Conservation (phyloP, 805 yeast genomes). For the Candida krabiensis region DNA sequence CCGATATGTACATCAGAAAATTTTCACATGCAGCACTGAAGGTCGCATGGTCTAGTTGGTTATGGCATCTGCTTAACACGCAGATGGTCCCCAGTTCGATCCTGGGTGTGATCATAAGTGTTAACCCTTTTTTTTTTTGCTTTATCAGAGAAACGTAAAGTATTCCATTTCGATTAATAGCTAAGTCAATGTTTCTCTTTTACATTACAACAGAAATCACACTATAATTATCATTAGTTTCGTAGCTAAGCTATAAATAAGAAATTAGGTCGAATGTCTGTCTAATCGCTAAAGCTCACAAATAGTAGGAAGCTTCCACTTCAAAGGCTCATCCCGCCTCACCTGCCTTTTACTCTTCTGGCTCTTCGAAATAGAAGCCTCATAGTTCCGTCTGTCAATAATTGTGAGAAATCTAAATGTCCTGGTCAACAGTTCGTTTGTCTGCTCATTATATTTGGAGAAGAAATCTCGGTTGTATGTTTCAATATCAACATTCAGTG, state of each 20-base stretch:
- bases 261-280: background rate
- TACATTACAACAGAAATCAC: no score
- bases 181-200: no score
- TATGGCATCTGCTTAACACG: conserved; percentile 99
- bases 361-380: conserved; percentile 5
- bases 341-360: background rate
- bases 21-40: background rate
- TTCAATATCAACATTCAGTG: conserved; percentile 18
- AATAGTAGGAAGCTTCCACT: conserved; percentile 28
- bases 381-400: conserved; percentile 28
- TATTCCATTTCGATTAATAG: no score
- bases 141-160: background rate
- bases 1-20: no score
- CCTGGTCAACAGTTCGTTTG: conserved; percentile 29
- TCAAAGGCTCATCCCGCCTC: conserved; percentile 21
- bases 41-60: conserved; percentile 95
- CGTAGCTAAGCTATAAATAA: background rate
- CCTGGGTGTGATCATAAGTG: conserved; percentile 99
- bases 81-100: conserved; percentile 99
- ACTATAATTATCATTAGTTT: no score
- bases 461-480: conserved; percentile 31
- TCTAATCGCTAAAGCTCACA: conserved; percentile 6
- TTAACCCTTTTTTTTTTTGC: background rate
- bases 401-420: conserved; percentile 30
- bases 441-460: conserved; percentile 21